These are phyloP conservation scores for Penicillium sp. DNA, from an alignment of 2,329 filamentous ascomycete species.

Conservation along the genomic window DNA sequence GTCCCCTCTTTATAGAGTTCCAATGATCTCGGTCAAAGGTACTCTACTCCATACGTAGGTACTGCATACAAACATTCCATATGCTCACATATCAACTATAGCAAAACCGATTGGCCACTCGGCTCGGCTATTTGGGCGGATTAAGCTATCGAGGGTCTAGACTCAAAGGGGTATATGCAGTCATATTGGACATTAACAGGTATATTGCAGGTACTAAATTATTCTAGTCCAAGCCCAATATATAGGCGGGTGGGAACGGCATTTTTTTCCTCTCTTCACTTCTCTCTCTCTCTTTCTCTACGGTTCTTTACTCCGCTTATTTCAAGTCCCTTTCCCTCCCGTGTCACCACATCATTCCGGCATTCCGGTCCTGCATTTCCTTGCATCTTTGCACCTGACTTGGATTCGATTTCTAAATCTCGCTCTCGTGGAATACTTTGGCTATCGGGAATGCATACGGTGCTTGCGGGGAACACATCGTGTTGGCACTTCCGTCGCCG, in stretches of 20 bases:
- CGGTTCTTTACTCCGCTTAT: background rate
- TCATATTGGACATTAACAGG: background rate
- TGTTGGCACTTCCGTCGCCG: background rate
- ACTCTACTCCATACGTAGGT: background rate
- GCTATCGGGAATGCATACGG: conserved; percentile 3
- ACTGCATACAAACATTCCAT: background rate
- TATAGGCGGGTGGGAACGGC: background rate
- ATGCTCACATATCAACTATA: background rate
- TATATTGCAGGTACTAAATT: too few relatives aligned
- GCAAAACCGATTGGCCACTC: background rate
- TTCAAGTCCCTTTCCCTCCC: background rate
- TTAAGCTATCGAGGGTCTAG: background rate
- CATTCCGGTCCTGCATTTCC: conserved; percentile 5
- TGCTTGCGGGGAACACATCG: background rate
- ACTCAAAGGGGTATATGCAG: background rate
- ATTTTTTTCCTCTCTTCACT: background rate
- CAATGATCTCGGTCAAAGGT: too few relatives aligned
- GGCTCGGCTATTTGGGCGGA: conserved; percentile 2
- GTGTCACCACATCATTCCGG: background rate
- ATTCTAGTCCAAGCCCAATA: background rate
- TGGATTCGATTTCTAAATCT: background rate
- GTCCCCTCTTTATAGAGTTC: background rate
- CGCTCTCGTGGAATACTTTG: background rate
- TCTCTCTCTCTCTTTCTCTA: background rate
- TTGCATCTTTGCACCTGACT: background rate